These are phyloP conservation scores for Hypoxylon sp. DNA, from an alignment of 2,329 filamentous ascomycete genomes.

Conservation along the genomic window DNA sequence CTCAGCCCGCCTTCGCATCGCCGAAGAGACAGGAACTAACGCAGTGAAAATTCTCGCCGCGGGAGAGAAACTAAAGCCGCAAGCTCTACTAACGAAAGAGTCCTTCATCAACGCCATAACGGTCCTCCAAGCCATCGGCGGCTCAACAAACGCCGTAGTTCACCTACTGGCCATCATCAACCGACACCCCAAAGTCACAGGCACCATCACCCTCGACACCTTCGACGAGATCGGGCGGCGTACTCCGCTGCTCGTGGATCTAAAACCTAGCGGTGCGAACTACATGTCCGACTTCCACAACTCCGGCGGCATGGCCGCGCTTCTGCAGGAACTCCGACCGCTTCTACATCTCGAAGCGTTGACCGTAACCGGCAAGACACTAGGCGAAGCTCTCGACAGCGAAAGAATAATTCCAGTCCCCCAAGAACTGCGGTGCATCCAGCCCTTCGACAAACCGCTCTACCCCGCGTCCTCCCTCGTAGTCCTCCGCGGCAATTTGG, in stretches of 20 bases:
- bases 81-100: conserved; percentile 74
- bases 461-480: conserved; percentile 82
- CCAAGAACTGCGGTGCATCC: conserved; percentile 60
- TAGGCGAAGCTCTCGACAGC: conserved; percentile 79
- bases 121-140: conserved; percentile 85
- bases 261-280: conserved; percentile 86
- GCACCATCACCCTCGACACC: conserved; percentile 74
- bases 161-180: conserved; percentile 87
- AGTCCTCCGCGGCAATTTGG: conserved; percentile 84
- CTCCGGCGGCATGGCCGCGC: conserved; percentile 83
- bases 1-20: conserved; percentile 81
- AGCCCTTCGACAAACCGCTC: conserved; percentile 69
- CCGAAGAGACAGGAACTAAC: conserved; percentile 73
- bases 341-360: conserved; percentile 79
- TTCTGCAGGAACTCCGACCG: conserved; percentile 80
- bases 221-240: conserved; percentile 80
- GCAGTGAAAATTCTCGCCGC: conserved; percentile 73
- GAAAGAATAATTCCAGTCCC: conserved; percentile 67
- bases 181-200: conserved; percentile 72
- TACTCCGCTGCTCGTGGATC: conserved; percentile 82
- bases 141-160: conserved; percentile 85
- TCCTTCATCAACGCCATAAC: conserved; percentile 87
- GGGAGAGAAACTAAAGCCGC: conserved; percentile 73
- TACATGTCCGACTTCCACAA: conserved; percentile 93
- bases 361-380: conserved; percentile 84